Conservation (phyloP, 2,329 filamentous ascomycete species). For the Xylaria arbuscula region DNA sequence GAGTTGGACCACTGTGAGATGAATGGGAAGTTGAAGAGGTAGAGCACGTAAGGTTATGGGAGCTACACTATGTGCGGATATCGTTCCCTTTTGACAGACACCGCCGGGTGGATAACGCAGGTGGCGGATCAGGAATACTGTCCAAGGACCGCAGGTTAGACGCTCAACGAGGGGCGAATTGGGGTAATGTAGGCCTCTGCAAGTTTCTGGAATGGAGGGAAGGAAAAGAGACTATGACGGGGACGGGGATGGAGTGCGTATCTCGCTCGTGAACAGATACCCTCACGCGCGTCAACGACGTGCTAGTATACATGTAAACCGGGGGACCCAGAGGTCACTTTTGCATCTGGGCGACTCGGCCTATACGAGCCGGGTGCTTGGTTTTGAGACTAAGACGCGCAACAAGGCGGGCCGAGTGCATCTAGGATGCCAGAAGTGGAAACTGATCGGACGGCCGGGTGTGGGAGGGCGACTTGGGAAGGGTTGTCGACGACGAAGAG, state of each 20-base stretch:
- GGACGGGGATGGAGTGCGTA: slow-evolving; percentile 26
- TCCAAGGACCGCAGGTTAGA: slow-evolving; percentile 12
- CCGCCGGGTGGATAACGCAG: slow-evolving; percentile 15
- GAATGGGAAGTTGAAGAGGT: slow-evolving; percentile 12
- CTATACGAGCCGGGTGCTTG: slow-evolving; percentile 37
- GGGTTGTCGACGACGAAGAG: slow-evolving; percentile 17
- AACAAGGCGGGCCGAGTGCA: slow-evolving; percentile 40
- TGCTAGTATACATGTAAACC: background rate
- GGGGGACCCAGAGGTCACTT: slow-evolving; percentile 24
- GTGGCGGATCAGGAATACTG: slow-evolving; percentile 13
- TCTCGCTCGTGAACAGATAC: slow-evolving; percentile 26
- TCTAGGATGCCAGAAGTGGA: slow-evolving; percentile 35
- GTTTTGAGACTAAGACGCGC: slow-evolving; percentile 36
- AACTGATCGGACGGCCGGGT: slow-evolving; percentile 34
- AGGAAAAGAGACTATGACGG: slow-evolving; percentile 4
- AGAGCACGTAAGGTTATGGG: slow-evolving; percentile 17
- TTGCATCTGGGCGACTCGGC: slow-evolving; percentile 32
- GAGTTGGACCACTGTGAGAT: background rate
- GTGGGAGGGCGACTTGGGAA: slow-evolving; percentile 33
- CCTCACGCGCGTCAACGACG: slow-evolving; percentile 24
- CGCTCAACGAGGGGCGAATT: slow-evolving; percentile 34
- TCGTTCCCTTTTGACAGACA: slow-evolving; percentile 31
- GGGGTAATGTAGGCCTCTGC: slow-evolving; percentile 34
- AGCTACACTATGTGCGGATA: slow-evolving; percentile 24
- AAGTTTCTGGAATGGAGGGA: slow-evolving; percentile 31